phyloP scores from a whole-genome alignment of 805 yeast genomes.

The Wickerhamomyces alni region DNA sequence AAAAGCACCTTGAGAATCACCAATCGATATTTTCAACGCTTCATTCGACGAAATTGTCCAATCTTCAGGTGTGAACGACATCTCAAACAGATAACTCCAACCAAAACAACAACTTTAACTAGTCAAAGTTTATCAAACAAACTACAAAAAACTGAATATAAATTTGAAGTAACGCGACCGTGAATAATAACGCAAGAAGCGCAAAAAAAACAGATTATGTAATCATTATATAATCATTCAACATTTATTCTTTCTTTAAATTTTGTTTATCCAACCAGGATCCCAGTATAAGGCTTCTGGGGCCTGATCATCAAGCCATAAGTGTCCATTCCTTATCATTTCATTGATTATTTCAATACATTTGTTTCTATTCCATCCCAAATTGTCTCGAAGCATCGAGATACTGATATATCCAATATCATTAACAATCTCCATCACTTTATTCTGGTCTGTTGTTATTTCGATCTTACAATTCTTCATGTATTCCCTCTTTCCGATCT shows the following conservation, averaged over 20 bases:
- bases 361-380: conserved; percentile 64
- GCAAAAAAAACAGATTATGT: no score
- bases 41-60: conserved; percentile 78
- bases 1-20: conserved; percentile 52
- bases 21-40: conserved; percentile 52
- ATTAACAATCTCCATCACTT: conserved; percentile 69
- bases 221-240: not conserved
- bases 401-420: conserved; percentile 70
- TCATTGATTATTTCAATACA: conserved; percentile 62
- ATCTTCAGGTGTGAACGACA: conserved; percentile 50
- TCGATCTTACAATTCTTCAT: conserved; percentile 60
- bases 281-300: conserved; percentile 57
- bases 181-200: no score
- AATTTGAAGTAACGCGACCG: no score
- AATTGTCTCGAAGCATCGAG: conserved; percentile 62
- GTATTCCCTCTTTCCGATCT: conserved; percentile 42
- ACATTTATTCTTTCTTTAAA: not conserved
- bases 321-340: conserved; percentile 73
- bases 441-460: conserved; percentile 60
- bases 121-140: no score
- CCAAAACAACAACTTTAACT: no score
- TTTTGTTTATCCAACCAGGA: conserved; percentile 57
- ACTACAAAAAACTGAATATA: no score
- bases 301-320: conserved; percentile 73
- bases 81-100: conserved; percentile 2